Evolutionary conservation across 2,329 filamentous ascomycete genomes (phyloP), one percentile per base, ranked within the genome.

Genomic region (Alternaria brassicicola): DNA sequence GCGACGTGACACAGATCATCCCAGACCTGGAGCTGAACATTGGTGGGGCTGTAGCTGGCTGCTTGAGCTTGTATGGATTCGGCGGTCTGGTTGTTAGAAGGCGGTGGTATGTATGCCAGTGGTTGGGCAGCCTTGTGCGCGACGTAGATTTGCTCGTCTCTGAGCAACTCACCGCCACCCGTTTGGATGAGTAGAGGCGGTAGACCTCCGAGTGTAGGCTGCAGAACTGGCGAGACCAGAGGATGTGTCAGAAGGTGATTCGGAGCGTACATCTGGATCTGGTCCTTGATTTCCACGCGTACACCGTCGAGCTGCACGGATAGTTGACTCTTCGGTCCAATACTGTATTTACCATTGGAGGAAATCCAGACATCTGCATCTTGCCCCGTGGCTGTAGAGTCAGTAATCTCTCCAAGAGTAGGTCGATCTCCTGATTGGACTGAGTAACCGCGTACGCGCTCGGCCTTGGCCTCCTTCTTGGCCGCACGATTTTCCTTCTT

Each of bases 1-100:
- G 90, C 89, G 6, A 96, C 93, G 73, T 98, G 94, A 70, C 95
- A 98, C 3, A 98, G 81, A 68, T 97, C 91, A 57, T 98, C 94
- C 93, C 94, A 98, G 1, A 98, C 89, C 74, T 98, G 95, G 2
- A 99, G 83, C 73, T 97, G 93, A 0, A 98, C 94, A 67, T 96
- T 87, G 0, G 95, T 99, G 0, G 93, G 91, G 56, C 87, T 86
- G 76, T 92, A 96, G 61, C 84, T 87, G 26, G 89, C 88, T 58
- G 84, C 82, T 35, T 89, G 85, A 31, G 88, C 83, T 59, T 95
- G 80, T 41, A 86, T 82, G 0, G 82, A 81, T 35, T 89, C 84
- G 0, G 85, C 83, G 2, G 75, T 75, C n/a, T 74, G 71, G 39
- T 72, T 70, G 23, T 74, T 76, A 13, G 72, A 76, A 2, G 72